These are phyloP conservation scores for Davidsoniella australis DNA, from an alignment of 2,329 filamentous ascomycete species.

Conservation along the genomic window DNA sequence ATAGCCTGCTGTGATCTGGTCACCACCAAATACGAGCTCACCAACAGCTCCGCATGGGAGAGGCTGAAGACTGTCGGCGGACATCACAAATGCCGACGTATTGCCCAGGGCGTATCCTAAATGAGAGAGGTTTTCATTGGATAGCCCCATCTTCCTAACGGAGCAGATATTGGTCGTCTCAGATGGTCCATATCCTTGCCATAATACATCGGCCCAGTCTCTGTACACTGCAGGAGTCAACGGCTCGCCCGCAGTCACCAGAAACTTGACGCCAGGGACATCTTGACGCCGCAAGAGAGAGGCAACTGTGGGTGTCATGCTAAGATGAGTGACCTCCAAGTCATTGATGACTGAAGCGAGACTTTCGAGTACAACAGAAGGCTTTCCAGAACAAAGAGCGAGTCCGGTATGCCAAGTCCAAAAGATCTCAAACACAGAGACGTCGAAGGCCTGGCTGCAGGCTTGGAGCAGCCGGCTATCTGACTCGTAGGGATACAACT, in stretches of 20 bases:
- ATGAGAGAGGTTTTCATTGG: slow-evolving; percentile 47
- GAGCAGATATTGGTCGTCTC: slow-evolving; percentile 84
- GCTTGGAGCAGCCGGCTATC: slow-evolving; percentile 55
- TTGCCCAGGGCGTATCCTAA: slow-evolving; percentile 62
- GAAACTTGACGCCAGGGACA: slow-evolving; percentile 53
- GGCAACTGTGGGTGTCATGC: slow-evolving; percentile 72
- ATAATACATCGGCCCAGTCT: slow-evolving; percentile 35
- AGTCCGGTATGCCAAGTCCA: slow-evolving; percentile 67
- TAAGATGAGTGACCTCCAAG: slow-evolving; percentile 59
- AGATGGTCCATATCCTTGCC: slow-evolving; percentile 56
- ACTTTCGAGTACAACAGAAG: slow-evolving; percentile 58
- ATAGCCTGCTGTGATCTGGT: slow-evolving; percentile 64
- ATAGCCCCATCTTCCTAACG: slow-evolving; percentile 42
- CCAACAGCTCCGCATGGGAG: slow-evolving; percentile 58
- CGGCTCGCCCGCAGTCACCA: slow-evolving; percentile 69
- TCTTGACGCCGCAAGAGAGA: slow-evolving; percentile 51
- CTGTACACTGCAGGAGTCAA: slow-evolving; percentile 55
- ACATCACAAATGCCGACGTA: slow-evolving; percentile 54
- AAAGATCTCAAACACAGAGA: slow-evolving; percentile 83
- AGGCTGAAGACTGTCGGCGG: slow-evolving; percentile 26
- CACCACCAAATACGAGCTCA: slow-evolving; percentile 74
- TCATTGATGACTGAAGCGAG: slow-evolving; percentile 48
- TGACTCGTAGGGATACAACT: slow-evolving; percentile 42
- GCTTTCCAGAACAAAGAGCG: slow-evolving; percentile 57
- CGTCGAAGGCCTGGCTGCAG: slow-evolving; percentile 72